phyloP scores from a whole-genome alignment of 1,284 basidiomycete species.

The Coniferiporia sulphurascens region DNA sequence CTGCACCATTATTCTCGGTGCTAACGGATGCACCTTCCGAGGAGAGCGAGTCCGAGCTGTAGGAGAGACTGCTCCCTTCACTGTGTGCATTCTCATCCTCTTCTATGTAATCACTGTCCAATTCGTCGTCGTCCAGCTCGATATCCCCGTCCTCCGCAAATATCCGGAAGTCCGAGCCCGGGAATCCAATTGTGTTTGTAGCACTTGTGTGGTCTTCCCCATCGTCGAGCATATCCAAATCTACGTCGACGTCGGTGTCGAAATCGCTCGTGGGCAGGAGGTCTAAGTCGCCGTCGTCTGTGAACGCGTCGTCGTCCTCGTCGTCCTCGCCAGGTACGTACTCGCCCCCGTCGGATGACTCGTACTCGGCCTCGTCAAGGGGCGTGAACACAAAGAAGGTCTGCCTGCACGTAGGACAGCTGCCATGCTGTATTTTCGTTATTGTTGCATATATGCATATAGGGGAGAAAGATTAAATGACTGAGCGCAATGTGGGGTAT shows the following conservation, averaged over 20 bases:
- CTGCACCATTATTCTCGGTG: background rate
- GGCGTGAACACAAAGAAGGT: constrained; percentile 51
- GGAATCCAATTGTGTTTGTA: background rate
- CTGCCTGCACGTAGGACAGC: constrained; percentile 60
- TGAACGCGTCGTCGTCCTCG: constrained; percentile 42
- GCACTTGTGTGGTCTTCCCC: background rate
- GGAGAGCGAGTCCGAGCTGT: constrained; percentile 22
- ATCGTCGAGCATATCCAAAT: constrained; percentile 24
- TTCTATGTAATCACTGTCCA: constrained; percentile 31
- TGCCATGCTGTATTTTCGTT: constrained; percentile 49
- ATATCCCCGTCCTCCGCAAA: constrained; percentile 28
- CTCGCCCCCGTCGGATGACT: constrained; percentile 62
- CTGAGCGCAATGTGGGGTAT: background rate
- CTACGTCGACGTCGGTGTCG: constrained; percentile 33
- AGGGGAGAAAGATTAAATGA: background rate
- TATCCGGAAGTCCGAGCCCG: background rate
- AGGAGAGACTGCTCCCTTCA: background rate
- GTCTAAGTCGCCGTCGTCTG: constrained; percentile 21
- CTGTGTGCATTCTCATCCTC: constrained; percentile 13
- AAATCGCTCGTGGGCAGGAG: constrained; percentile 38
- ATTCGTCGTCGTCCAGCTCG: constrained; percentile 30
- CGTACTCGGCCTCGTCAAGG: constrained; percentile 50
- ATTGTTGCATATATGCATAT: too few relatives aligned
- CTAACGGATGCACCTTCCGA: constrained; percentile 8
- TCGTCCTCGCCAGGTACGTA: constrained; percentile 55